Base-by-base conservation (phyloP, 2,329 filamentous ascomycete genomes). In the Leptographium lundbergii region DNA sequence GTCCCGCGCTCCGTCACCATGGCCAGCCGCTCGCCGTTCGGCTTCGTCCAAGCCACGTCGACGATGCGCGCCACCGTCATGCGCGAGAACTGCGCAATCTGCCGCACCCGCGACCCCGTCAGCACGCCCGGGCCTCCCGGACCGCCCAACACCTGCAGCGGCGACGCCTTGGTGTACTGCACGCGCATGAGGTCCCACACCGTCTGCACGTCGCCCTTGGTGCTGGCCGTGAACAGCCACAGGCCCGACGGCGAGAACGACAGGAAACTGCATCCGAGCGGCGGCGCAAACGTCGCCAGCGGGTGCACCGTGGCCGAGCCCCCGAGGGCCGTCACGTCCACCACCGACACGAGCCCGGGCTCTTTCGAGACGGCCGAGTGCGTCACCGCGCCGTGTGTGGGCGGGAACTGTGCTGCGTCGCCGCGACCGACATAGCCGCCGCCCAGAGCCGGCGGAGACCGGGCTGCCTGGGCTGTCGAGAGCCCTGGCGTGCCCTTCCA, bases 1-100 rank as follows among this genome's bases (percentile, higher is more conserved):
- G 94, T 99, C n/a, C 92, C 91, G 65, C 91, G 88, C 67, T 95
- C 90, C 0, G 94, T 97, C 29, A 96, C 84, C 73, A 99, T 85
- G 1, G 91, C 92, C 47, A 95, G 75, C 60, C 88, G 86, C 68
- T 95, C 89, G 25, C 89, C 89, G 59, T 86, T 85, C 4, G 89
- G 89, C 58, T 82, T 81, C 1, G 87, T 87, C 94, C 94, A 99
- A 3, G 85, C 84, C 50, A 96, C 88, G 67, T 96, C 92, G 25
- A 96, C 82, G 59, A 97, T 89, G 58, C 89, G 88, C 3, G 94
- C 90, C 55, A 92, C 87, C 2, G 92, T 97, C 81, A 96, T 87
- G 48, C 94, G 85, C 24, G 89, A 89, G 68, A 95, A 96, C 61
- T 91, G 85, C 9, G 91, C 89, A 61, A 96, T 79, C 69, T 96